Conservation (phyloP, 2,329 filamentous ascomycete species). For the Ramularia collo-cygni region DNA sequence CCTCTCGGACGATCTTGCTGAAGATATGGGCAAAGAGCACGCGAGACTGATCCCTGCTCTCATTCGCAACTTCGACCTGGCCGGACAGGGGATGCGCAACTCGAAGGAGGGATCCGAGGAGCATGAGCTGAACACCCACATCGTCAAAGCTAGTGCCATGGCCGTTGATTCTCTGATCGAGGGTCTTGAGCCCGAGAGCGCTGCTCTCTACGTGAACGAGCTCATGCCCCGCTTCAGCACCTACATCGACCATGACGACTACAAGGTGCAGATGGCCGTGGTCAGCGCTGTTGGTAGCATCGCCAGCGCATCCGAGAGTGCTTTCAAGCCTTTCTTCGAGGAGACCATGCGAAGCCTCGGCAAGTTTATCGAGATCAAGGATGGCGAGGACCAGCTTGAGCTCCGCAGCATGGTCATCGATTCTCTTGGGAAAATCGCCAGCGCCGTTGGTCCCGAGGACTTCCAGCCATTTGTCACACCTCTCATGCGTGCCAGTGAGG, state of each 20-base stretch:
- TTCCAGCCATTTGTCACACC: conserved; percentile 90
- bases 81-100: conserved; percentile 58
- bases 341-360: conserved; percentile 85
- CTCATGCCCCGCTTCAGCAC: conserved; percentile 78
- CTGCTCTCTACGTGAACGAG: conserved; percentile 72
- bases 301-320: conserved; percentile 72
- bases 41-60: conserved; percentile 75
- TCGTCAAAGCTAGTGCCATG: conserved; percentile 83
- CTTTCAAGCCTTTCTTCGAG: conserved; percentile 87
- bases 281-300: conserved; percentile 87
- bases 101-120: conserved; percentile 37
- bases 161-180: conserved; percentile 89
- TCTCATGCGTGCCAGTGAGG: conserved; percentile 86
- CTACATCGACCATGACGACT: conserved; percentile 76
- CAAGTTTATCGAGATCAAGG: conserved; percentile 76
- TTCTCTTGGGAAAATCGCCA: conserved; percentile 85
- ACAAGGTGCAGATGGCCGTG: conserved; percentile 82
- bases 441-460: conserved; percentile 73
- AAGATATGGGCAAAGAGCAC: conserved; percentile 82
- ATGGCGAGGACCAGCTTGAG: conserved; percentile 81
- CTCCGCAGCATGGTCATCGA: conserved; percentile 86
- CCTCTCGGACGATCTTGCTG: conserved; percentile 85
- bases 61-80: conserved; percentile 80
- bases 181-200: conserved; percentile 71
- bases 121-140: conserved; percentile 69